Conservation (phyloP, 1,284 basidiomycete genomes). For the Chondrostereum purpureum region DNA sequence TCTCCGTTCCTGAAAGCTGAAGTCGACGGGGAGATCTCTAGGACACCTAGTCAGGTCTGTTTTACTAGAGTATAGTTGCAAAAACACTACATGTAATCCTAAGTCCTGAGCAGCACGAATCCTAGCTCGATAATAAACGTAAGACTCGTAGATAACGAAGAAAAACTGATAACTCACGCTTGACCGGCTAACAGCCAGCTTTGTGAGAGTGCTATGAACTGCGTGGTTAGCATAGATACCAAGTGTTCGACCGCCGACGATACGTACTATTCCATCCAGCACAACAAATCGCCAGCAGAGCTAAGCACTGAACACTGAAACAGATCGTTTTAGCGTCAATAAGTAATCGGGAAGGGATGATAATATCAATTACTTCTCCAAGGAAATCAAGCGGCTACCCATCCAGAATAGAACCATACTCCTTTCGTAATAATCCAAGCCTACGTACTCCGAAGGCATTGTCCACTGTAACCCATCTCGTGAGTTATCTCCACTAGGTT, state of each 20-base stretch:
- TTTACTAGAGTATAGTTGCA: no score
- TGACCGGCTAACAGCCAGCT: conserved; percentile 17
- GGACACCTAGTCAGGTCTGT: no score
- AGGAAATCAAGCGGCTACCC: not conserved
- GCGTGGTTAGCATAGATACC: no score
- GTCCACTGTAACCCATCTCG: conserved; percentile 3
- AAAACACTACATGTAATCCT: conserved; percentile 14
- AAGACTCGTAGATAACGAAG: no score
- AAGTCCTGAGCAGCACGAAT: conserved; percentile 16
- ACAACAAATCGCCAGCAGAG: conserved; percentile 16
- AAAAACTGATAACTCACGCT: no score
- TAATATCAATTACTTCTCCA: conserved; percentile 1
- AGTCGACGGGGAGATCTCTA: conserved; percentile 13
- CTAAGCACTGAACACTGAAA: conserved; percentile 16
- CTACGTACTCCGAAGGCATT: conserved; percentile 2
- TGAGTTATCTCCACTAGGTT: not conserved
- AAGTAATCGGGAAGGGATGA: conserved; percentile 1
- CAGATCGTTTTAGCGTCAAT: no score
- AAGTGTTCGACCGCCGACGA: no score
- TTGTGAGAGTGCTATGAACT: conserved; percentile 14
- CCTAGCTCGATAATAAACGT: not conserved
- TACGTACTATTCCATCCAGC: conserved; percentile 17
- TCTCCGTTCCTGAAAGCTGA: conserved; percentile 12
- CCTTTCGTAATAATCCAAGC: conserved; percentile 1
- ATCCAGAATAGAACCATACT: conserved; percentile 12